Base-by-base conservation (phyloP, 805 yeast species). In the Candida pini region DNA sequence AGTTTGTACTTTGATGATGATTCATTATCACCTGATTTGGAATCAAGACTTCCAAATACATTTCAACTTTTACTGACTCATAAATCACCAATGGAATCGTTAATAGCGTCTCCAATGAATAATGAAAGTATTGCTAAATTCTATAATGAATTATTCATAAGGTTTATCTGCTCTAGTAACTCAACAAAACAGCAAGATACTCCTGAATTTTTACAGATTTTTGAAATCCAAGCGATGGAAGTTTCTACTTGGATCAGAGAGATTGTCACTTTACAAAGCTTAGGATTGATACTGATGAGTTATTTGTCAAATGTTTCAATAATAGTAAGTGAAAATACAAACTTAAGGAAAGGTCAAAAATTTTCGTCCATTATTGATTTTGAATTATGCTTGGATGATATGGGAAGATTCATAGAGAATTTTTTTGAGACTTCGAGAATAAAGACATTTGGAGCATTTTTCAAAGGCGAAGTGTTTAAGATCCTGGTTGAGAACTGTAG, bases 201-300 rank as follows among this genome's bases (percentile, higher is more conserved):
- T 21, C 53, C 53, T 4, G 53, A 48, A 30, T 41, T 36, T 10
- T 35, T 48, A 24, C 45, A 43, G n/a, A 36, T 37, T 6, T 36
- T 46, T 13, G 36, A 41, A 9, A 38, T 39, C 6, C 48, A 42
- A 33, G 9, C 46, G 4, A 5, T 35, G 30, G 44, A 42, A 9
- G 24, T 48, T 28, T 31, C 39, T 28, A 38, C 31, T 14, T 34
- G 31, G 20, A 40, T 41, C 3, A 35, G 39, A 9, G 19, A 38
- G 9, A 17, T 43, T 26, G 35, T 43, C 6, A 25, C 48, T 3
- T 20, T 45, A 14, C 53, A 48, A 29, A 40, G 51, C 10, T 23
- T 48, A 9, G 19, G 40, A 1, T 32, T 44, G 10, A 44, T 48
- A 4, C 22, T 48, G 14, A 42, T 40, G 45, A 48, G 45, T 30